phyloP scores from a whole-genome alignment of 345 rosid genomes.

The Populus ilicifolia region DNA sequence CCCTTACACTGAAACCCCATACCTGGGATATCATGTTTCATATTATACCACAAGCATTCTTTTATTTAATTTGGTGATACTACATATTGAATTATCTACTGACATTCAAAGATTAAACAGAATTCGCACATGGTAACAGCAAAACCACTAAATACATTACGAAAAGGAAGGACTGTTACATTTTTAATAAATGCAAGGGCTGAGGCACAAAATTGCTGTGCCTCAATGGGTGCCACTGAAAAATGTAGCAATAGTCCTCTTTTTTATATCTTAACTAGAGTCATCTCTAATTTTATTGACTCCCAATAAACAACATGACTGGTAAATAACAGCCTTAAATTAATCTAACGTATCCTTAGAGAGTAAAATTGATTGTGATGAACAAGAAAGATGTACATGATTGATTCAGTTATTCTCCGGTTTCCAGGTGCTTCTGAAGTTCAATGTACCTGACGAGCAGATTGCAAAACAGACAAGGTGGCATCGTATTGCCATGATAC shows the following conservation, averaged over 20 bases:
- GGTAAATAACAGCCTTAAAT: not conserved
- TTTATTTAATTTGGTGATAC: not conserved
- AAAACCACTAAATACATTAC: not conserved
- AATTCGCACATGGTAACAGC: not conserved
- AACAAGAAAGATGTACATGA: not conserved
- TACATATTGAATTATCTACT: not conserved
- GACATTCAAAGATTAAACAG: not conserved
- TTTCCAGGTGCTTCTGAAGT: slow-evolving; percentile 84
- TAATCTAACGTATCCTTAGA: not conserved
- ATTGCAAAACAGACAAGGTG: slow-evolving; percentile 91
- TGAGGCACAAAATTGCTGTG: too few relatives aligned
- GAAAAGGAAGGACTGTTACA: too few relatives aligned
- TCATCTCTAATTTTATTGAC: not conserved
- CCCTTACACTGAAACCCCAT: not conserved
- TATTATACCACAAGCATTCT: not conserved
- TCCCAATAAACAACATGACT: not conserved
- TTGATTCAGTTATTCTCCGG: not conserved
- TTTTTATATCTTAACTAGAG: not conserved
- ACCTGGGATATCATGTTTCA: not conserved
- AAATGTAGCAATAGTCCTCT: not conserved
- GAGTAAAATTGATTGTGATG: not conserved
- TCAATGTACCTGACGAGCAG: slow-evolving; percentile 85
- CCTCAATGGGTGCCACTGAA: too few relatives aligned
- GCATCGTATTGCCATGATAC: slow-evolving; percentile 99
- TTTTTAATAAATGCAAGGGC: too few relatives aligned